Evolutionary conservation across 1,139 yeast genomes (phyloP), one percentile per base, ranked within the genome.

Genomic region (Geotrichum aggregatum): DNA sequence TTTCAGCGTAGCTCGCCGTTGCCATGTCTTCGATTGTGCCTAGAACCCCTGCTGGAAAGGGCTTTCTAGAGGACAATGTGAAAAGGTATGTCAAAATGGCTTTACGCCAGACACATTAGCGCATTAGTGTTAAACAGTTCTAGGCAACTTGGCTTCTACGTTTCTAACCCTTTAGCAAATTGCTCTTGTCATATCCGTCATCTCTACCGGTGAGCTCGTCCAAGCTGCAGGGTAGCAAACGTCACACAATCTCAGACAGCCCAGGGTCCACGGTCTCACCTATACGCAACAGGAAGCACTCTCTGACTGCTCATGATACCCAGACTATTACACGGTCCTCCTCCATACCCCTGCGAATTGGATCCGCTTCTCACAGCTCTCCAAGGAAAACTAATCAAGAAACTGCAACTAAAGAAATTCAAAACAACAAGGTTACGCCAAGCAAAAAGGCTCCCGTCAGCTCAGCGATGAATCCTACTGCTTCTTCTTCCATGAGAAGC

Each of bases 31-130:
- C 47, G 30, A 33, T 43, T n/a, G 24, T 33, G 28, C 39, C 47
- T 30, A 33, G 47, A 21, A 31, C 47, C 16, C 38, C 47, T 33
- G 19, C 47, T 10, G 42, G 42, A 22, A 43, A 43, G 47, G 38
- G 39, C 18, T 21, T 43, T 28, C 39, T 43, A 10, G 47, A 43
- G 18, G 47, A 43, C 19, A 38, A 43, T 34, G 36, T 43, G 30
- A 43, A 43, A 24, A 33, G 31, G 47, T 43, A 30, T 4, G 47
- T 43, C 24, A 16, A 24, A 19, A 22, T 11, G 33, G 13, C 18
- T 24, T 5, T n/a, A n/a, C n/a, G n/a, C n/a, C n/a, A n/a, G n/a
- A n/a, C n/a, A n/a, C n/a, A n/a, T n/a, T n/a, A n/a, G n/a, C n/a
- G n/a, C n/a, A n/a, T n/a, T n/a, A n/a, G n/a, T n/a, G n/a, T n/a